These are phyloP conservation scores for Chlamydomonas applanata DNA, from an alignment of 139 green algal genomes.

Conservation along the genomic window DNA sequence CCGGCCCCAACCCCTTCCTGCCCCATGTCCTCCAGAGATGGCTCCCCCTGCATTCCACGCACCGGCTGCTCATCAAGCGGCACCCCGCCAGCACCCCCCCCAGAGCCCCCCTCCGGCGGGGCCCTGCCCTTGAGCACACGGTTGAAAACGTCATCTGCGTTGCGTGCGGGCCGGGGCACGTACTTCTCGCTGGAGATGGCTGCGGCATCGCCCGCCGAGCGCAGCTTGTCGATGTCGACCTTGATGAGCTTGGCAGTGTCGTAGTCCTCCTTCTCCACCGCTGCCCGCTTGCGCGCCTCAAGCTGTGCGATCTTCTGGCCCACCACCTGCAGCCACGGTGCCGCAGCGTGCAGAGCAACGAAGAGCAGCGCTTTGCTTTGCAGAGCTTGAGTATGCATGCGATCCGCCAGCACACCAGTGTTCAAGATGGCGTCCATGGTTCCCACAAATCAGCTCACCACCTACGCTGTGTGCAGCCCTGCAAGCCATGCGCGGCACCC, in stretches of 20 bases:
- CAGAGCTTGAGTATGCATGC: not conserved
- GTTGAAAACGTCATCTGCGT: slow-evolving; percentile 61
- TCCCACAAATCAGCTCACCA: no score
- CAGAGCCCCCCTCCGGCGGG: not conserved
- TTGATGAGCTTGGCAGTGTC: slow-evolving; percentile 91
- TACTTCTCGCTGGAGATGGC: slow-evolving; percentile 22
- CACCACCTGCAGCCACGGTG: slow-evolving; percentile 32
- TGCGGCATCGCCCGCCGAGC: slow-evolving; percentile 34
- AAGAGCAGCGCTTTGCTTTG: not conserved
- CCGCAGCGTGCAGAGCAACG: not conserved
- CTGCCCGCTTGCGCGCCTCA: slow-evolving; percentile 68
- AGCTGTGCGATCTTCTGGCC: slow-evolving; percentile 74
- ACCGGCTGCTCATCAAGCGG: slow-evolving; percentile 33
- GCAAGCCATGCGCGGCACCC: no score
- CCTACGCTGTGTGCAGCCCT: no score
- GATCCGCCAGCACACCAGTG: no score
- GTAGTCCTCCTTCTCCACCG: slow-evolving; percentile 90
- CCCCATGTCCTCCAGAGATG: not conserved
- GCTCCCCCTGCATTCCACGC: not conserved
- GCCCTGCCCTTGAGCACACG: slow-evolving; percentile 37
- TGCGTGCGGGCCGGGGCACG: not conserved
- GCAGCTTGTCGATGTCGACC: slow-evolving; percentile 75
- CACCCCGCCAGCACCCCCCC: not conserved
- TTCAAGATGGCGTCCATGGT: no score
- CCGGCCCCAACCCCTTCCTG: not conserved